Evolutionary conservation across 345 rosid genomes (phyloP).

Genomic region (Rhizophora mangle): DNA sequence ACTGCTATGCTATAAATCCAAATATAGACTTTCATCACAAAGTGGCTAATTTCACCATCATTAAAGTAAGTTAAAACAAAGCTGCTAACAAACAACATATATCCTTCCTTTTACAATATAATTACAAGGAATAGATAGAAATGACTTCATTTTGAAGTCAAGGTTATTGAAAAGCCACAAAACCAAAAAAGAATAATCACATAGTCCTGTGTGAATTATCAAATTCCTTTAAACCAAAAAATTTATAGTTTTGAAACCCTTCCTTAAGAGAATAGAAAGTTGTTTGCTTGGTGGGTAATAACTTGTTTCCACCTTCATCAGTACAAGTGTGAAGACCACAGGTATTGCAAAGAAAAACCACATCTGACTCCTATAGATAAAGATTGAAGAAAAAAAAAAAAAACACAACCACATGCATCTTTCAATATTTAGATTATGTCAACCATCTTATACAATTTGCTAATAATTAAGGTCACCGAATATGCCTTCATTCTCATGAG

Average conservation of each 20-base stretch:
- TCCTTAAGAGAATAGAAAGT: constrained; percentile 49
- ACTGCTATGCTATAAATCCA: too few species aligned
- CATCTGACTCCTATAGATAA: constrained; percentile 54
- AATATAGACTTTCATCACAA: too few species aligned
- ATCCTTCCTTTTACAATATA: too few species aligned
- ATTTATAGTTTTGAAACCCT: constrained; percentile 39
- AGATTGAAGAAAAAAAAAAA: not conserved
- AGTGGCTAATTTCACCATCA: too few species aligned
- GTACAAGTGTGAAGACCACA: constrained; percentile 64
- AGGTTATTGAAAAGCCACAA: too few species aligned
- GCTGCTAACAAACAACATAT: too few species aligned
- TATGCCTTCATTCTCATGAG: constrained; percentile 72
- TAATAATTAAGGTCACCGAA: not conserved
- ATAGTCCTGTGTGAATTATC: constrained; percentile 13
- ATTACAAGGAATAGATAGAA: too few species aligned
- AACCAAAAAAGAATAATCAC: too few species aligned
- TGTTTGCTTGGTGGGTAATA: constrained; percentile 64
- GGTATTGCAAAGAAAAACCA: constrained; percentile 63
- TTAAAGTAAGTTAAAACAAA: too few species aligned
- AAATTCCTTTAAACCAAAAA: constrained; percentile 40
- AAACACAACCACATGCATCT: constrained; percentile 4
- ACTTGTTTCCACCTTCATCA: constrained; percentile 53
- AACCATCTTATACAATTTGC: not conserved
- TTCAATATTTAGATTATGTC: not conserved
- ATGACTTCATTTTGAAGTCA: too few species aligned